These are phyloP conservation scores for Bryum argenteum DNA, from an alignment of 225 moss, liverwort and hornwort species.

Conservation along the genomic window DNA sequence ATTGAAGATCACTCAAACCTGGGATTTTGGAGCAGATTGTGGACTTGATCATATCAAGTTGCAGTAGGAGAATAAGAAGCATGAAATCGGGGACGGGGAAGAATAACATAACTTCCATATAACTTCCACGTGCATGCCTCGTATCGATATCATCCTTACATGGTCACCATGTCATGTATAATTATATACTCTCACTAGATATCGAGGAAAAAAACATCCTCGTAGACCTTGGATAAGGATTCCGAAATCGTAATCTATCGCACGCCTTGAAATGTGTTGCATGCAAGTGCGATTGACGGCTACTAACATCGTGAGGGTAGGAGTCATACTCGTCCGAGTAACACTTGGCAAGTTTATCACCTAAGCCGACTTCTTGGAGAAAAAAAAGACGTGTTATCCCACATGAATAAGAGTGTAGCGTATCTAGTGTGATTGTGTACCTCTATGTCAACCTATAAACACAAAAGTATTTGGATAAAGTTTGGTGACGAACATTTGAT, in stretches of 20 bases:
- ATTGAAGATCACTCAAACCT: conserved; percentile 6
- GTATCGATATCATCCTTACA: background rate
- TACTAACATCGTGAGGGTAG: accelerated
- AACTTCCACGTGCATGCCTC: conserved; percentile 31
- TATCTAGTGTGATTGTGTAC: no score
- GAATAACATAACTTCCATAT: conserved; percentile 30
- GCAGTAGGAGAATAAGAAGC: conserved; percentile 37
- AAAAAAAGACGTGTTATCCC: no score
- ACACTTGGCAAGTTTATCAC: no score
- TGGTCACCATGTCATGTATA: conserved; percentile 2
- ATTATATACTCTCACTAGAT: background rate
- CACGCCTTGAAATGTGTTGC: background rate
- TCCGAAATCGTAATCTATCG: conserved; percentile 12
- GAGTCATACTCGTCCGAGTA: background rate
- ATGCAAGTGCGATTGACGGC: background rate
- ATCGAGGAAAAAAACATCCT: conserved; percentile 15
- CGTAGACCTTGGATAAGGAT: conserved; percentile 34
- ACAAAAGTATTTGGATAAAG: no score
- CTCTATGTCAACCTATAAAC: no score
- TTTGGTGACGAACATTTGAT: no score
- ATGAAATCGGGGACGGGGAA: conserved; percentile 20
- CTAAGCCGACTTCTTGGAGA: no score
- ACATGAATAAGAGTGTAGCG: no score
- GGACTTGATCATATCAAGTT: conserved; percentile 15
- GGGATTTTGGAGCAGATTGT: conserved; percentile 39